Evolutionary conservation across 768 basidiomycete species (phyloP).

Genomic region (Kwoniella heveanensis): DNA sequence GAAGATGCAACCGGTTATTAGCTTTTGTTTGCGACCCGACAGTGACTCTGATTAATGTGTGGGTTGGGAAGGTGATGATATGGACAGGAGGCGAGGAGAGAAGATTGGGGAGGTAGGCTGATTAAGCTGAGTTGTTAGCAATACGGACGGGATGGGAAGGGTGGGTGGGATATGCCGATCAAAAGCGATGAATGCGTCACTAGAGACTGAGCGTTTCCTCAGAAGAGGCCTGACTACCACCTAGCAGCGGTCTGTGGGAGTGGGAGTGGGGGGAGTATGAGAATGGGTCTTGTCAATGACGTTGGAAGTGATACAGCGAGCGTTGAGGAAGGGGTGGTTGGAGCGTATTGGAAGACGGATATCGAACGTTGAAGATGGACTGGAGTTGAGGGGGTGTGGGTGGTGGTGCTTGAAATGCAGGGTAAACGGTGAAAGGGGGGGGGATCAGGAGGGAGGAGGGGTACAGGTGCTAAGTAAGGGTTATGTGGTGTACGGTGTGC

Average conservation of each 20-base stretch:
- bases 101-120: not conserved
- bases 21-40: not conserved
- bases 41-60: not conserved
- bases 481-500: too few species aligned
- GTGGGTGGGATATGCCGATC: not conserved
- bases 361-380: not conserved
- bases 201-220: too few species aligned
- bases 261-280: not conserved
- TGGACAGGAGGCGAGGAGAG: not conserved
- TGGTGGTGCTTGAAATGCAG: too few species aligned
- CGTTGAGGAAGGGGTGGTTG: not conserved
- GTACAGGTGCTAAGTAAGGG: too few species aligned
- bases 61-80: not conserved
- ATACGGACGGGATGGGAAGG: not conserved
- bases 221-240: not conserved
- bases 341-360: not conserved
- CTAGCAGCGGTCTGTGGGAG: not conserved
- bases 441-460: not conserved
- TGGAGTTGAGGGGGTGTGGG: not conserved
- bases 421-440: not conserved
- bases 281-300: not conserved
- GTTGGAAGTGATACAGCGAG: not conserved
- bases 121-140: not conserved
- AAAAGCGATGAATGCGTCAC: constrained; percentile 1
- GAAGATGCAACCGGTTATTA: not conserved